Conservation (phyloP, 1,284 basidiomycete species). For the Malassezia obtusa region DNA sequence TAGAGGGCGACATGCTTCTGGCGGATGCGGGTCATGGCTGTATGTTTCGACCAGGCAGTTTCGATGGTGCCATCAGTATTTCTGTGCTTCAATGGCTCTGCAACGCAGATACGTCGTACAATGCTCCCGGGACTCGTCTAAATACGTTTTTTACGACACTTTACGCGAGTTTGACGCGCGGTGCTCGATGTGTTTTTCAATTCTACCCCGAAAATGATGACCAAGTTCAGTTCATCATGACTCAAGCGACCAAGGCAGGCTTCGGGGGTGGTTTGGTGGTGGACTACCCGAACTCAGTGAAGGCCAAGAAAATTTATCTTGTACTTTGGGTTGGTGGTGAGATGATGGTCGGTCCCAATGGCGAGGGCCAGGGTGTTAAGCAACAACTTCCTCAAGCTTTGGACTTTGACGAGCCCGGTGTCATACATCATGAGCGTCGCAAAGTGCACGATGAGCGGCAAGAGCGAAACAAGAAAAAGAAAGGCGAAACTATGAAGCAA, state of each 20-base stretch:
- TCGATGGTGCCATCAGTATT: constrained; percentile 96
- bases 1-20: constrained; percentile 46
- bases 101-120: constrained; percentile 86
- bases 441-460: constrained; percentile 19
- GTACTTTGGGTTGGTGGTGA: constrained; percentile 48
- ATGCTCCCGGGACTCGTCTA: constrained; percentile 83
- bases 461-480: constrained; percentile 51
- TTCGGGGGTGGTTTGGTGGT: constrained; percentile 95
- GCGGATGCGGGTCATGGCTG: constrained; percentile 51
- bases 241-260: constrained; percentile 81
- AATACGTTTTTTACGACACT: constrained; percentile 92
- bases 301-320: constrained; percentile 49
- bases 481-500: constrained; percentile 49
- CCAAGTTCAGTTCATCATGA: constrained; percentile 64
- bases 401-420: constrained; percentile 22
- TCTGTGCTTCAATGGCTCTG: constrained; percentile 98
- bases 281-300: constrained; percentile 54
- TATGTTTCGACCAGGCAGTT: constrained; percentile 83
- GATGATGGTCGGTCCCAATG: constrained; percentile 48
- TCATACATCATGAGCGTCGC: constrained; percentile 34
- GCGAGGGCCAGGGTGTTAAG: constrained; percentile 21
- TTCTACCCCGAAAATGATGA: constrained; percentile 47
- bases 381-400: constrained; percentile 33
- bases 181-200: constrained; percentile 75
- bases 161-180: constrained; percentile 79